Evolutionary conservation across 2,329 filamentous ascomycete species (phyloP).

Genomic region (Fusarium chuoi): DNA sequence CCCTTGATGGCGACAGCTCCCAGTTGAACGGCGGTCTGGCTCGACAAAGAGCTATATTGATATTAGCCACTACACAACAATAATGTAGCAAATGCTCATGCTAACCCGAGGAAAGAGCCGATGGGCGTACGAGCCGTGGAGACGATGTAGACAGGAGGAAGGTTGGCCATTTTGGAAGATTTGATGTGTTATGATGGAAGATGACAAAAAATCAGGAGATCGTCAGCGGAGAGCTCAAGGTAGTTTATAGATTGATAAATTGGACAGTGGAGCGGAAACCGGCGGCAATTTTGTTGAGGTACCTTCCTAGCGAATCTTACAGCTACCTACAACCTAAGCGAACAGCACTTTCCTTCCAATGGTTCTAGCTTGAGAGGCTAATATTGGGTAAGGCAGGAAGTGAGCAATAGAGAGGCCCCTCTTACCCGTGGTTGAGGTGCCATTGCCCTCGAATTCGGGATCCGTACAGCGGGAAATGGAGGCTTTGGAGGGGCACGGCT

Average conservation of each 20-base stretch:
- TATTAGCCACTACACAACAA: slow-evolving; percentile 28
- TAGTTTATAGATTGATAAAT: slow-evolving; percentile 27
- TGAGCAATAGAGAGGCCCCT: slow-evolving; percentile 18
- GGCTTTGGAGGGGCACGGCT: slow-evolving; percentile 41
- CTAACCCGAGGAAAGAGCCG: slow-evolving; percentile 91
- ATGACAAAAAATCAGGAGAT: slow-evolving; percentile 11
- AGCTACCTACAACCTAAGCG: slow-evolving; percentile 12
- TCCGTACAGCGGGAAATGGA: slow-evolving; percentile 23
- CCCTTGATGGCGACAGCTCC: slow-evolving; percentile 94
- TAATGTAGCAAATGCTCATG: background rate
- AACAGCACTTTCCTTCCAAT: slow-evolving; percentile 17
- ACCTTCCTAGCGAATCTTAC: background rate
- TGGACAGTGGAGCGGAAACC: slow-evolving; percentile 24
- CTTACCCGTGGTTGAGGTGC: slow-evolving; percentile 9
- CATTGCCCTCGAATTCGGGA: slow-evolving; percentile 31
- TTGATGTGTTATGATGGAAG: slow-evolving; percentile 17
- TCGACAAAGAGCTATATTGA: slow-evolving; percentile 79
- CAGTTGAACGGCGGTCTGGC: slow-evolving; percentile 85
- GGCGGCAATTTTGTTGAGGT: slow-evolving; percentile 39
- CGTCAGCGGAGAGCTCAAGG: slow-evolving; percentile 6
- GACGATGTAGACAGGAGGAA: slow-evolving; percentile 94
- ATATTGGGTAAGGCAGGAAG: background rate
- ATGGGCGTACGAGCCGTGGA: slow-evolving; percentile 90
- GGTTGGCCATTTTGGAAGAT: slow-evolving; percentile 73
- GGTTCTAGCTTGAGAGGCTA: slow-evolving; percentile 13